phyloP scores from a whole-genome alignment of 2,329 filamentous ascomycete genomes.

The Cladosporium cucumerinum region DNA sequence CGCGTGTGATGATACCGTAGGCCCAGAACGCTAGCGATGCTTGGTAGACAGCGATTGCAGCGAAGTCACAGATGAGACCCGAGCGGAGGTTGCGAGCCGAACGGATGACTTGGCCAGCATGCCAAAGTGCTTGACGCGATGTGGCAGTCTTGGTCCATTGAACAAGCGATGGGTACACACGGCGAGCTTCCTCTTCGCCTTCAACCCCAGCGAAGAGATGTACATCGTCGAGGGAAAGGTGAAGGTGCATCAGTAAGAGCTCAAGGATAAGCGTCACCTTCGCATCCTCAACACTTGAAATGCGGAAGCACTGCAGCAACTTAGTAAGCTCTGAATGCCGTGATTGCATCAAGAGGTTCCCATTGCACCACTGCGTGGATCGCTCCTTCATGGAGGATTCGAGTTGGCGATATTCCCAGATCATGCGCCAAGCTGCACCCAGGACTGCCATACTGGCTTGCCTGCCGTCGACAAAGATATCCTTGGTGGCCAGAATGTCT shows the following conservation, averaged over 20 bases:
- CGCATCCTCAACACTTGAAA: slow-evolving; percentile 37
- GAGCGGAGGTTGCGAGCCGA: slow-evolving; percentile 49
- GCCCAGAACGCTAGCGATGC: slow-evolving; percentile 66
- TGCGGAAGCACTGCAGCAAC: slow-evolving; percentile 52
- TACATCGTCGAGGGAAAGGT: slow-evolving; percentile 62
- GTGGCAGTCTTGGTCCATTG: slow-evolving; percentile 57
- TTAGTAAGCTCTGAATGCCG: slow-evolving; percentile 62
- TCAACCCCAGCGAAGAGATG: slow-evolving; percentile 67
- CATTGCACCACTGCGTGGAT: slow-evolving; percentile 39
- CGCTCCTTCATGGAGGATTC: slow-evolving; percentile 52
- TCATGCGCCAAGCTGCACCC: slow-evolving; percentile 62
- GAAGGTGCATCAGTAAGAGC: slow-evolving; percentile 60
- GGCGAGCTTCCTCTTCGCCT: slow-evolving; percentile 61
- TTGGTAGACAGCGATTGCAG: slow-evolving; percentile 67
- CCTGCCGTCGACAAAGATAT: slow-evolving; percentile 54
- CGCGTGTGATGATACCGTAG: slow-evolving; percentile 55
- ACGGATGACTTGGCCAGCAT: slow-evolving; percentile 64
- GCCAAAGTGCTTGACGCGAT: slow-evolving; percentile 61
- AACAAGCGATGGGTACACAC: slow-evolving; percentile 56
- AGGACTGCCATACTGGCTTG: slow-evolving; percentile 59
- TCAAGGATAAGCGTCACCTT: slow-evolving; percentile 42
- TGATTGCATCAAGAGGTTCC: slow-evolving; percentile 44
- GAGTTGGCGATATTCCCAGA: slow-evolving; percentile 64
- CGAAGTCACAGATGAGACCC: slow-evolving; percentile 54
- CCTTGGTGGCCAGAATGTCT: slow-evolving; percentile 49